Base-by-base conservation (phyloP, 257 asterid species). In the Prunella vulgaris region DNA sequence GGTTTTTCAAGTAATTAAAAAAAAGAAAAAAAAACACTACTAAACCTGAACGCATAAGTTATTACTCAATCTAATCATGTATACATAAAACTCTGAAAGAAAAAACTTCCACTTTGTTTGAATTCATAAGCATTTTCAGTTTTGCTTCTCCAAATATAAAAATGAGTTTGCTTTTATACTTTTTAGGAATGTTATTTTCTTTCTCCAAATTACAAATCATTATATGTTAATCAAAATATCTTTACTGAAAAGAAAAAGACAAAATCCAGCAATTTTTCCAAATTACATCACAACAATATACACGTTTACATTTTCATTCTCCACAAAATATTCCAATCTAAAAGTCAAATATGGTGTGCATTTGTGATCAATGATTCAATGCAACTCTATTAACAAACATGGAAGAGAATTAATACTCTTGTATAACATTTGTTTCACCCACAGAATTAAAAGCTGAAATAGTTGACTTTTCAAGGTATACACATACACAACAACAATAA, bases 391-490 rank as follows among this genome's bases (percentile, higher is more conserved):
- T 17, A 24, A 64, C 13, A 65, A 58, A 25, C 9, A 49, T 7
- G 25, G 49, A 30, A 66, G 52, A 64, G 53, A 46, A 46, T 15
- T 46, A 46, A 46, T 21, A 52, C 4, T 52, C 59, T 9, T 17
- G 27, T 52, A 52, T 9, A 18, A 24, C 13, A 18, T 15, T 57
- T 28, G 46, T 59, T 38, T 49, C 48, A 30, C n/a, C 68, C 53
- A 59, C 62, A 46, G 21, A 53, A 67, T 22, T 25, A 76, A 57
- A 64, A 74, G 40, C 60, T 68, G 30, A 28, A 40, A 59, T n/a
- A 10, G 44, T 30, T 66, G 48, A 15, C 20, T 17, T 27, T 10
- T 15, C 48, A 13, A 52, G 54, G 68, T 56, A 52, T 22, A 57
- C 33, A 20, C 22, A 59, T 12, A 28, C 40, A 61, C 15, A 52